Conservation (phyloP, 164 flowering plant species). For the Chimonanthus salicifolius region DNA sequence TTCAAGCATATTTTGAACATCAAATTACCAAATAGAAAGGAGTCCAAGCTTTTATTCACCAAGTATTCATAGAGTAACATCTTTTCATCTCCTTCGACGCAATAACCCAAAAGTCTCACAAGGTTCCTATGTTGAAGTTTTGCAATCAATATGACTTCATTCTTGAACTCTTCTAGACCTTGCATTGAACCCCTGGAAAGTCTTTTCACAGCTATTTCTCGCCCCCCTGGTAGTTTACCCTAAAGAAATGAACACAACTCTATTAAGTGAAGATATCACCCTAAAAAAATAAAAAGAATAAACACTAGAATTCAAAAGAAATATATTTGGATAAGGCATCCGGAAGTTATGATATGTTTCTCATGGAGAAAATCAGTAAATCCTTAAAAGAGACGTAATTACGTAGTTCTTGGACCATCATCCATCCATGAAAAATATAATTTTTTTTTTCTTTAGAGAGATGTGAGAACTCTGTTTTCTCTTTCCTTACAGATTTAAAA, state of each 20-base stretch:
- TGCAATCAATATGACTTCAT: slow-evolving; percentile 11
- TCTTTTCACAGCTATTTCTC: slow-evolving; percentile 13
- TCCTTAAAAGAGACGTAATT: no score
- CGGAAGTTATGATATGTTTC: background rate
- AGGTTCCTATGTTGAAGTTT: slow-evolving; percentile 16
- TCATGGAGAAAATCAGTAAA: background rate
- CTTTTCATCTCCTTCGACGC: slow-evolving; percentile 13
- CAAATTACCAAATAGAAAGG: slow-evolving; percentile 7
- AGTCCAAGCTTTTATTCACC: slow-evolving; percentile 15
- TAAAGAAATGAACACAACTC: background rate
- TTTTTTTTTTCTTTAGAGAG: no score
- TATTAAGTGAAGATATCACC: background rate
- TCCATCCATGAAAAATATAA: no score
- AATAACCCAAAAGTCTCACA: slow-evolving; percentile 11
- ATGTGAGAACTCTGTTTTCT: no score
- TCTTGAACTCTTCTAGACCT: slow-evolving; percentile 16
- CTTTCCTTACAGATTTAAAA: no score
- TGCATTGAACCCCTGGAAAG: slow-evolving; percentile 9
- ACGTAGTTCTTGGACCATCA: no score
- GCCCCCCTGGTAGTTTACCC: slow-evolving; percentile 1
- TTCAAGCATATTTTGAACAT: background rate
- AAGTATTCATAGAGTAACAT: slow-evolving; percentile 13
- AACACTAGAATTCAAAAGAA: background rate
- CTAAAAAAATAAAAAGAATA: background rate
- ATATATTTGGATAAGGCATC: background rate